Evolutionary conservation across 108 stramenopile genomes (phyloP).

Genomic region (Cyclotella atomus): DNA sequence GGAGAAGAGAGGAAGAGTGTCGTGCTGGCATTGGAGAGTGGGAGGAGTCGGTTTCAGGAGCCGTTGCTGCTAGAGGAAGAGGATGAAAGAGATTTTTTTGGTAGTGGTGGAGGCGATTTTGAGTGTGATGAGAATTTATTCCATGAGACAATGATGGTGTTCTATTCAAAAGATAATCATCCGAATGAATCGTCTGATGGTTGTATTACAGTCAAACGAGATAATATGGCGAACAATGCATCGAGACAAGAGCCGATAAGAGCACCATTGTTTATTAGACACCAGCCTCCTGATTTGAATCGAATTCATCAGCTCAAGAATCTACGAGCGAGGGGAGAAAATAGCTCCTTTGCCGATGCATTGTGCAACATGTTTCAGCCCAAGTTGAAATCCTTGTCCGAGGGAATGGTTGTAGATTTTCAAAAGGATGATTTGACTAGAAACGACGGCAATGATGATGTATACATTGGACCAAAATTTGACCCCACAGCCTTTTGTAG

Average conservation of each 20-base stretch:
- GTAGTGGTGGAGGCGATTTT: background rate
- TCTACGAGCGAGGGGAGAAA: background rate
- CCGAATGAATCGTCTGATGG: too few relatives aligned
- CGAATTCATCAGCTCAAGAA: background rate
- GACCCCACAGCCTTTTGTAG: background rate
- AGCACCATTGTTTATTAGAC: background rate
- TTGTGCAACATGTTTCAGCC: background rate
- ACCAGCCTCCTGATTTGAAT: background rate
- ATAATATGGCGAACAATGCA: background rate
- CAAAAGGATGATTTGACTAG: too few relatives aligned
- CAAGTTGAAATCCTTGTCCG: slow-evolving; percentile 7
- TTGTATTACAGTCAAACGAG: too few relatives aligned
- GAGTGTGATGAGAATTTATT: background rate
- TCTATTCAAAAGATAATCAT: background rate
- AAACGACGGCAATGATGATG: background rate
- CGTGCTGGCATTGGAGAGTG: slow-evolving; percentile 1
- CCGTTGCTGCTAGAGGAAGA: background rate
- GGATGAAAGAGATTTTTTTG: background rate
- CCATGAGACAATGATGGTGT: background rate
- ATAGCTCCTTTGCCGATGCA: background rate
- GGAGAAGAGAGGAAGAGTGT: background rate
- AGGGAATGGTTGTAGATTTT: too few relatives aligned
- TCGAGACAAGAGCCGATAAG: background rate
- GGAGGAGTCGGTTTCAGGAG: background rate
- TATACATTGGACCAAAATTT: background rate